Evolutionary conservation across 2,329 filamentous ascomycete genomes (phyloP), one percentile per base, ranked within the genome.

Genomic region (Ceratocystis lukuohia): DNA sequence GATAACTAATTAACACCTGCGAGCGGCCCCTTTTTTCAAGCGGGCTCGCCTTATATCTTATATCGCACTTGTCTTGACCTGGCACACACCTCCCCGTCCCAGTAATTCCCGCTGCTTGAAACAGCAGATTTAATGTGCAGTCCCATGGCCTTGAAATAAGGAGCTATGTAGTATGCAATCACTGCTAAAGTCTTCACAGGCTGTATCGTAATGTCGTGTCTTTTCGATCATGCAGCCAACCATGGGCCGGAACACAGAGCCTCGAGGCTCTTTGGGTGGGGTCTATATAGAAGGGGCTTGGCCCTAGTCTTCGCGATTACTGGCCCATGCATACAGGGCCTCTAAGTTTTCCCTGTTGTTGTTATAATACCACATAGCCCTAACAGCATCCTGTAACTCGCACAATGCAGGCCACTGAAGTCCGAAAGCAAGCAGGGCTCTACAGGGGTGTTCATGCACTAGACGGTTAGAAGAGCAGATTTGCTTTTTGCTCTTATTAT

Each of bases 291-390:
- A 33, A 59, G 53, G 28, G 53, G 25, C 53, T 30, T 59, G 53
- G 53, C 53, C 53, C 53, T 59, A 20, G 53, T 59, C 53, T 37
- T 25, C 22, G 25, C 17, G n/a, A 6, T 50, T 12, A 37, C 25
- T 59, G 28, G 53, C 22, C 53, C 53, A 59, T 59, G 53, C 53
- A 59, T 33, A 59, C 22, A 59, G 53, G 53, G 53, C 28, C 53
- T 59, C 28, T 5, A n/a, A 30, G 53, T 7, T 12, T 37, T 37
- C 28, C 53, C 53, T 17, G 53, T 20, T 37, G 10, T 37, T 8
- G 37, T 12, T 37, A 37, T 37, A 37, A 37, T 37, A 37, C 37
- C 37, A 37, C 37, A 37, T 37, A 12, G 37, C 37, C 37, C 37
- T 37, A 37, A 37, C 10, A 37, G 10, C 10, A 12, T 10, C 37